phyloP scores from a whole-genome alignment of 1,284 basidiomycete species.

The Sanghuangporus baumii region DNA sequence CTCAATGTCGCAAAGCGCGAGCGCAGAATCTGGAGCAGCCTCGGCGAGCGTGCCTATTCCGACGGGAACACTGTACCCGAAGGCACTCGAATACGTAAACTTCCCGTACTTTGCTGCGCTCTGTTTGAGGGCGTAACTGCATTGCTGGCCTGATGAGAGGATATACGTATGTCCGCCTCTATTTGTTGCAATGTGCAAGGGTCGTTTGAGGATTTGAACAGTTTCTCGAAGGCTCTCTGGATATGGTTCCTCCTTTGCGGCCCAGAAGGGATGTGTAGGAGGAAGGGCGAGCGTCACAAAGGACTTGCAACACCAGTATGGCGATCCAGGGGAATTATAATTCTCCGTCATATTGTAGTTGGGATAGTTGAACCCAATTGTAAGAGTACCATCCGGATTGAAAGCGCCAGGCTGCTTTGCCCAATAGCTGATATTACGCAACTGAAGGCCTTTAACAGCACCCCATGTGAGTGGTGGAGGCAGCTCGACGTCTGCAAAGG shows the following conservation, averaged over 20 bases:
- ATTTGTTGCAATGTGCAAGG: constrained; percentile 63
- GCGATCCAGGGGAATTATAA: constrained; percentile 78
- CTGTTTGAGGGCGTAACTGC: constrained; percentile 74
- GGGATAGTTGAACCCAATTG: constrained; percentile 69
- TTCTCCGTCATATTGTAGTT: constrained; percentile 75
- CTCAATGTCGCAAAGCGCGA: constrained; percentile 54
- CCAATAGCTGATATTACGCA: constrained; percentile 73
- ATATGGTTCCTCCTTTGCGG: constrained; percentile 55
- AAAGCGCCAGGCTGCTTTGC: constrained; percentile 54
- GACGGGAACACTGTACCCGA: constrained; percentile 71
- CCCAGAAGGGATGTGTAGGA: constrained; percentile 67
- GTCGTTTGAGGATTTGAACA: constrained; percentile 49
- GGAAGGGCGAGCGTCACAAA: constrained; percentile 66
- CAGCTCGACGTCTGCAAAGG: constrained; percentile 63
- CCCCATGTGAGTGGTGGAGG: constrained; percentile 71
- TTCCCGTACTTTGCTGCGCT: constrained; percentile 77
- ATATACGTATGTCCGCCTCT: constrained; percentile 63
- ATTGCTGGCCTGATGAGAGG: constrained; percentile 72
- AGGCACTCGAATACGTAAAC: constrained; percentile 67
- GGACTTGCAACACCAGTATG: constrained; percentile 80
- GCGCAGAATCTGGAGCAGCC: constrained; percentile 60
- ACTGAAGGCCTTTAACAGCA: constrained; percentile 64
- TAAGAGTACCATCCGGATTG: constrained; percentile 61
- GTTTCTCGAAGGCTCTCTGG: constrained; percentile 41
- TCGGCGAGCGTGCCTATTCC: constrained; percentile 68